These are phyloP conservation scores for Phaeodactylum tricornutum DNA, from an alignment of 108 stramenopile species.

Conservation along the genomic window DNA sequence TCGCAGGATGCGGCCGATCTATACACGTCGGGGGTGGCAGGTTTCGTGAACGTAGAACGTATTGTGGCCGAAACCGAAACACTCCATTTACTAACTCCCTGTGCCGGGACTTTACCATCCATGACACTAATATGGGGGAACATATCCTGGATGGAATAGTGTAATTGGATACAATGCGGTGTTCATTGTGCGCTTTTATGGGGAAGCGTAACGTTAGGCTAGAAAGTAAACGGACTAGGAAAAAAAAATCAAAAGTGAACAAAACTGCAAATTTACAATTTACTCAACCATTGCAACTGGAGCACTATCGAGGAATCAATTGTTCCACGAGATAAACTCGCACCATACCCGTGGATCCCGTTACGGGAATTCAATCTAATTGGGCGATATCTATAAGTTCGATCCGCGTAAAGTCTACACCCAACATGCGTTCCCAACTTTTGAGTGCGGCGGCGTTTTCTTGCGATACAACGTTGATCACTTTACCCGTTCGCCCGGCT, in stretches of 20 bases:
- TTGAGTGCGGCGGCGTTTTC: constrained; percentile 48
- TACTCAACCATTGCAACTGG: too few species aligned
- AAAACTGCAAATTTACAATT: too few species aligned
- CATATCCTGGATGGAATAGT: constrained; percentile 81
- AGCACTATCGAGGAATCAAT: too few species aligned
- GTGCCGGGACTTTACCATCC: constrained; percentile 67
- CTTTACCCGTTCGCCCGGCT: constrained; percentile 62
- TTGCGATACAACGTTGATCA: constrained; percentile 64
- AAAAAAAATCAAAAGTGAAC: too few species aligned
- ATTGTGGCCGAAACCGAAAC: constrained; percentile 55
- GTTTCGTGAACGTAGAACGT: constrained; percentile 75
- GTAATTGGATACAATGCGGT: too few species aligned
- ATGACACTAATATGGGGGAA: constrained; percentile 58
- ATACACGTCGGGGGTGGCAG: constrained; percentile 61
- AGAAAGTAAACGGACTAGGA: too few species aligned
- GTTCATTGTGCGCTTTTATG: too few species aligned
- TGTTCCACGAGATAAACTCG: too few species aligned
- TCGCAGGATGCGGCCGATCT: constrained; percentile 56
- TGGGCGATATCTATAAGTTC: too few species aligned
- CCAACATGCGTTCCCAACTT: constrained; percentile 73
- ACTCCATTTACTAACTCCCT: constrained; percentile 66
- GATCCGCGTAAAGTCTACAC: constrained; percentile 27
- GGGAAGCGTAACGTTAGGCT: too few species aligned
- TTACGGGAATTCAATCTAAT: too few species aligned
- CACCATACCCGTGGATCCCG: too few species aligned